A percentile compares a stretch with the other conserved stretches of the same genome.
Evolutionary conservation across 2,329 filamentous ascomycete genomes (phyloP).

Genomic region (Ascochyta fabae): DNA sequence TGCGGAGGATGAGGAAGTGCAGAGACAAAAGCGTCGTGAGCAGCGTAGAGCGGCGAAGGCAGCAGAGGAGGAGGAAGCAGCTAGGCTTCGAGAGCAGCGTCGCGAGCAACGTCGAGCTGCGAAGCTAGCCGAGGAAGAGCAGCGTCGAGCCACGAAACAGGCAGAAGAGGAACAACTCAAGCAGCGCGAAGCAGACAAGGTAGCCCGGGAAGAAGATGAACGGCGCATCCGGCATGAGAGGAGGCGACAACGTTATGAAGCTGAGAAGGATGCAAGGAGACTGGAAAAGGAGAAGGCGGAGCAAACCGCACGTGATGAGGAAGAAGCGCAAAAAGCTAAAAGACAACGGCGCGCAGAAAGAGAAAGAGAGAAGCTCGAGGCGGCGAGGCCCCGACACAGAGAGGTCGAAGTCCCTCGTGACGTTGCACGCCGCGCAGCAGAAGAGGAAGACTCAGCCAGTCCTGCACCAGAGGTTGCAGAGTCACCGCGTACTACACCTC

Average conservation of each 20-base stretch:
- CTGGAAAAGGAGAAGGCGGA: slow-evolving; percentile 11
- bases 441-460: slow-evolving; percentile 30
- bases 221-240: slow-evolving; percentile 37
- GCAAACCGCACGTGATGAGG: slow-evolving; percentile 19
- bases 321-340: slow-evolving; percentile 34
- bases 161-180: slow-evolving; percentile 30
- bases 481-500: slow-evolving; percentile 31
- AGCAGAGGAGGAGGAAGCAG: slow-evolving; percentile 32
- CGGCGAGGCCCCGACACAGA: slow-evolving; percentile 20
- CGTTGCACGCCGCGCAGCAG: slow-evolving; percentile 36
- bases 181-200: slow-evolving; percentile 29
- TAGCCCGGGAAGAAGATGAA: slow-evolving; percentile 36
- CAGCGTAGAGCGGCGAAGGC: slow-evolving; percentile 34
- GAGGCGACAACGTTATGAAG: slow-evolving; percentile 34
- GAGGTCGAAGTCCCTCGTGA: slow-evolving; percentile 29
- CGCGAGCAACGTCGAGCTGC: slow-evolving; percentile 38
- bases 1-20: slow-evolving; percentile 33
- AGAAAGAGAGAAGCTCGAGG: slow-evolving; percentile 32
- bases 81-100: slow-evolving; percentile 28
- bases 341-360: slow-evolving; percentile 36
- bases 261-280: slow-evolving; percentile 21
- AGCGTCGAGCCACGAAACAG: slow-evolving; percentile 26
- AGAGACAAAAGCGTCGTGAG: slow-evolving; percentile 36
- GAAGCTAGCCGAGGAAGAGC: slow-evolving; percentile 35
- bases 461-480: slow-evolving; percentile 26